phyloP scores from a whole-genome alignment of 208 protist genomes.

The Crithidia bombi region DNA sequence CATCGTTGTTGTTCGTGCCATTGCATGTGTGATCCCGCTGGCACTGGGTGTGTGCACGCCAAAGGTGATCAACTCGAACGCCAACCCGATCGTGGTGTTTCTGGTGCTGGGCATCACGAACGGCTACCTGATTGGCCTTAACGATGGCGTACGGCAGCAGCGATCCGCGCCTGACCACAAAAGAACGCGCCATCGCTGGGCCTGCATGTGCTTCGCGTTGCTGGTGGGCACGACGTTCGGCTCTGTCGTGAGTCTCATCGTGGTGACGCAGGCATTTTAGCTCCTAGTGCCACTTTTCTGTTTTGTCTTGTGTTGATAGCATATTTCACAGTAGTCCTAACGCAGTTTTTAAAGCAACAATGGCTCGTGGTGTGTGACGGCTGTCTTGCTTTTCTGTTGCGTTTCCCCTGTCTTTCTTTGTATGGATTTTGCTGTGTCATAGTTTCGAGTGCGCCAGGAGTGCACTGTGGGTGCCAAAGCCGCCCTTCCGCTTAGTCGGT shows the following conservation, averaged over 20 bases:
- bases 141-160: slow-evolving; percentile 47
- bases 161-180: slow-evolving; percentile 35
- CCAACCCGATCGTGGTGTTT: slow-evolving; percentile 46
- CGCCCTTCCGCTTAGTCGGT: no score
- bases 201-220: slow-evolving; percentile 41
- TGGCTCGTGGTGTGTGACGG: no score
- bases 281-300: background rate
- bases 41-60: slow-evolving; percentile 34
- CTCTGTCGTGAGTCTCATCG: slow-evolving; percentile 35
- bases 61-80: slow-evolving; percentile 45
- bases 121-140: slow-evolving; percentile 44
- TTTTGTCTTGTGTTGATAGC: background rate
- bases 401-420: no score
- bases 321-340: background rate
- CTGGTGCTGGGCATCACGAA: slow-evolving; percentile 41
- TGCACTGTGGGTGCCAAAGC: no score
- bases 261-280: slow-evolving; percentile 37
- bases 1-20: slow-evolving; percentile 32
- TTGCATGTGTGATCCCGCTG: slow-evolving; percentile 43
- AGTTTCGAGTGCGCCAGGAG: no score
- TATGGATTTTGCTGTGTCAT: no score
- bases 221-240: slow-evolving; percentile 37
- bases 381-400: no score
- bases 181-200: slow-evolving; percentile 36
- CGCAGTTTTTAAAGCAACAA: background rate